These are phyloP conservation scores for Citrus cavaleriei DNA, from an alignment of 345 rosid species.

Conservation along the genomic window DNA sequence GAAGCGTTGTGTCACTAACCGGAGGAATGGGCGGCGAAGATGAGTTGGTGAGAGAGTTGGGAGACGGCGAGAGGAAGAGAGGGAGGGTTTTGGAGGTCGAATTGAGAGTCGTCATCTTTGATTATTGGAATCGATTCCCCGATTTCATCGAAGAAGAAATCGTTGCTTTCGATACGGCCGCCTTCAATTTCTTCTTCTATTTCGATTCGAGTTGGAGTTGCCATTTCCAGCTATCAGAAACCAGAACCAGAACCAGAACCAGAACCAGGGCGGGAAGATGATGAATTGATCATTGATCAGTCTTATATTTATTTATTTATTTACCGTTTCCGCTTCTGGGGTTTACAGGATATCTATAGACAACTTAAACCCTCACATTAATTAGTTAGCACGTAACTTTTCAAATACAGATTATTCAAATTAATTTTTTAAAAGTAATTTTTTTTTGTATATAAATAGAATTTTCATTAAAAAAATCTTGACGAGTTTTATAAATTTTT, in stretches of 20 bases:
- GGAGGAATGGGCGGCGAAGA: slow-evolving; percentile 69
- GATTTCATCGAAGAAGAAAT: slow-evolving; percentile 68
- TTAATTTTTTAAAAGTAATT: too few species aligned
- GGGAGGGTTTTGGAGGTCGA: slow-evolving; percentile 53
- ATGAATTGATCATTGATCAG: neutral
- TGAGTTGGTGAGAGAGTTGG: slow-evolving; percentile 32
- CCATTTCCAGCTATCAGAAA: slow-evolving; percentile 25
- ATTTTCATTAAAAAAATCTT: too few species aligned
- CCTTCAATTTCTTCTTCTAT: slow-evolving; percentile 62
- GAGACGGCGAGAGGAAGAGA: slow-evolving; percentile 75
- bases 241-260: too few species aligned
- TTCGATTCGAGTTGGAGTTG: slow-evolving; percentile 15
- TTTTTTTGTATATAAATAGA: too few species aligned
- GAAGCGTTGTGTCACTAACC: slow-evolving; percentile 31
- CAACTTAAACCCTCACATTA: too few species aligned
- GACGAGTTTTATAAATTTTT: too few species aligned
- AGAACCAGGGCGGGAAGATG: slow-evolving; percentile 16
- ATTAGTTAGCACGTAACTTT: too few species aligned
- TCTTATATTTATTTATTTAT: too few species aligned
- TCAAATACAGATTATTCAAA: too few species aligned
- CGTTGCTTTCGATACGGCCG: slow-evolving; percentile 39
- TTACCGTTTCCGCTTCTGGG: too few species aligned
- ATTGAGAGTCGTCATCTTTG: slow-evolving; percentile 30
- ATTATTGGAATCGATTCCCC: slow-evolving; percentile 57
- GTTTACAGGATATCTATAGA: too few species aligned